A percentile compares a stretch with the other conserved stretches of the same genome.
Conservation (phyloP, 148 eudicot genomes). For the Chenopodium berlandieri region DNA sequence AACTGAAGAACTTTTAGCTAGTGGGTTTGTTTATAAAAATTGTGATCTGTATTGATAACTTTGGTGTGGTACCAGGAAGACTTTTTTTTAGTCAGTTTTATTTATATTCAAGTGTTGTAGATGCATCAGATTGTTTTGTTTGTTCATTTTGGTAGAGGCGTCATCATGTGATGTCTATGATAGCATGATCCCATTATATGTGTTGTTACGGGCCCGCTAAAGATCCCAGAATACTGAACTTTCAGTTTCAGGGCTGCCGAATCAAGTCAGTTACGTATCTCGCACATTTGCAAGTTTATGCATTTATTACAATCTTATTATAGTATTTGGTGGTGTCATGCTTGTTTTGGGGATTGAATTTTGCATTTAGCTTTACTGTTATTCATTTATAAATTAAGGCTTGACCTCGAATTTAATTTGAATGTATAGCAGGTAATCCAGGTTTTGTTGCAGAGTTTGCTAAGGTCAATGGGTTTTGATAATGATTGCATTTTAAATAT, state of each 20-base stretch:
- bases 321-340: background rate
- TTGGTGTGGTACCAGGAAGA: background rate
- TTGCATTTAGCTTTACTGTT: background rate
- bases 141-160: background rate
- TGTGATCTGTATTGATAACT: background rate
- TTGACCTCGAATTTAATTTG: background rate
- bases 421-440: conserved; percentile 21
- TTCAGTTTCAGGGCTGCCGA: background rate
- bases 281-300: background rate
- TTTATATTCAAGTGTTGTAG: background rate
- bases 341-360: background rate
- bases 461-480: conserved; percentile 73
- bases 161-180: background rate
- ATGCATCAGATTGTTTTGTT: background rate
- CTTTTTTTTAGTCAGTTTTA: background rate
- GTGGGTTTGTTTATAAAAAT: background rate
- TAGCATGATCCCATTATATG: background rate
- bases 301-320: background rate
- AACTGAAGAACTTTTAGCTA: background rate
- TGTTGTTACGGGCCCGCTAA: background rate
- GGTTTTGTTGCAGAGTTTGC: conserved; percentile 10
- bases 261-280: background rate
- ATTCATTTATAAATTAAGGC: background rate
- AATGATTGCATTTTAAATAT: conserved; percentile 86
- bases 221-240: background rate